phyloP scores from a whole-genome alignment of 306 rosid genomes.

The Quercus cerris region DNA sequence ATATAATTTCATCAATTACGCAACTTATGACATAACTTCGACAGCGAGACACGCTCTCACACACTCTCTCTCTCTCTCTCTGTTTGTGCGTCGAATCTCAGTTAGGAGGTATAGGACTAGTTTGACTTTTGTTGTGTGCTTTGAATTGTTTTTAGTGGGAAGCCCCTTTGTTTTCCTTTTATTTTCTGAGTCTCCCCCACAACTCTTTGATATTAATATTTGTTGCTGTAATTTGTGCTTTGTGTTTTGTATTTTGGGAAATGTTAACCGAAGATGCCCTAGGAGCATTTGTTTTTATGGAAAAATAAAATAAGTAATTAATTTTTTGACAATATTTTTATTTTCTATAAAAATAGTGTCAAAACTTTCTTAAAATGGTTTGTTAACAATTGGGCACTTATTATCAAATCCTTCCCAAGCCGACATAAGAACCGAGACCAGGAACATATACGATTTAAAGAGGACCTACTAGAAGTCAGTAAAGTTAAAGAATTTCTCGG shows the following conservation, averaged over 20 bases:
- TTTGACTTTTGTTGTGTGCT: conserved; percentile 30
- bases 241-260: too few relatives aligned
- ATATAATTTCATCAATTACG: conserved; percentile 6
- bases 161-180: neutral
- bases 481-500: too few relatives aligned
- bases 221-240: too few relatives aligned
- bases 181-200: neutral
- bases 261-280: too few relatives aligned
- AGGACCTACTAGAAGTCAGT: accelerated
- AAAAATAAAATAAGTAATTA: too few relatives aligned
- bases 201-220: too few relatives aligned
- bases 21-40: conserved; percentile 16
- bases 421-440: accelerated
- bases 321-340: too few relatives aligned
- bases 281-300: too few relatives aligned
- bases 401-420: accelerated
- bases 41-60: neutral
- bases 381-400: accelerated
- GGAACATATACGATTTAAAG: too few relatives aligned
- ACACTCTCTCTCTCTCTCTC: too few relatives aligned
- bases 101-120: conserved; percentile 11
- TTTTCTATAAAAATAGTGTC: accelerated
- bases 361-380: accelerated
- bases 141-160: neutral
- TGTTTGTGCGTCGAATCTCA: conserved; percentile 23